Base-by-base conservation (phyloP, 2,329 filamentous ascomycete genomes). In the Diatrype stigma region DNA sequence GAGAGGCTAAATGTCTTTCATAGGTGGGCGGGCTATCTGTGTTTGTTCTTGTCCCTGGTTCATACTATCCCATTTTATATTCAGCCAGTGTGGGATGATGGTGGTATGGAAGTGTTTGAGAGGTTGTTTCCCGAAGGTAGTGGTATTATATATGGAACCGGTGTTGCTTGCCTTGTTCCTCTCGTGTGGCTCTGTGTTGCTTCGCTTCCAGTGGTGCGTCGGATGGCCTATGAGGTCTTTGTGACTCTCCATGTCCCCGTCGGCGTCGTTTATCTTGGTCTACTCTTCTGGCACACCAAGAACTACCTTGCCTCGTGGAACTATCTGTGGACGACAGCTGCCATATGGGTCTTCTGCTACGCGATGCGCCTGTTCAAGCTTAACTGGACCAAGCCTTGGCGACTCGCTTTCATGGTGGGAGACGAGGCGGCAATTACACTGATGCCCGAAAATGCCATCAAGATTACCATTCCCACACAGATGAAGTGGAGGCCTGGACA, bases 211-310 rank as follows among this genome's bases (percentile, higher is more conserved):
- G 78, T 89, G 47, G 73, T 96, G 19, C 82, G 93, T 56, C 78
- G 86, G 54, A 76, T 83, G 57, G 86, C 89, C 58, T 97, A 96
- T 68, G 93, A 97, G 67, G 69, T 90, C 1, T 97, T 97, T 63
- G 84, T 93, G 17, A 69, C 86, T 28, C 73, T 96, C 3, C 93
- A 97, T 64, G 82, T 92, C 0, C 91, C 93, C 0, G 86, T 90
- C 10, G 86, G 90, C 0, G 80, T 92, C 37, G 74, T 89, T 14
- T 96, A 94, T 63, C 74, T 96, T 6, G 92, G 80, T 1, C 80
- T 96, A 66, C 78, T 97, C 26, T 96, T 97, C 72, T 97, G 93
- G 93, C 93, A 97, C 69, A 94, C 89, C 62, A 88, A 92, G 70
- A 96, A 96, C 70, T 96, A 89, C 60, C 79, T 96, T 35, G 86